Base-by-base conservation (phyloP, 169 alveolate species). In the Plasmodium coatneyi region DNA sequence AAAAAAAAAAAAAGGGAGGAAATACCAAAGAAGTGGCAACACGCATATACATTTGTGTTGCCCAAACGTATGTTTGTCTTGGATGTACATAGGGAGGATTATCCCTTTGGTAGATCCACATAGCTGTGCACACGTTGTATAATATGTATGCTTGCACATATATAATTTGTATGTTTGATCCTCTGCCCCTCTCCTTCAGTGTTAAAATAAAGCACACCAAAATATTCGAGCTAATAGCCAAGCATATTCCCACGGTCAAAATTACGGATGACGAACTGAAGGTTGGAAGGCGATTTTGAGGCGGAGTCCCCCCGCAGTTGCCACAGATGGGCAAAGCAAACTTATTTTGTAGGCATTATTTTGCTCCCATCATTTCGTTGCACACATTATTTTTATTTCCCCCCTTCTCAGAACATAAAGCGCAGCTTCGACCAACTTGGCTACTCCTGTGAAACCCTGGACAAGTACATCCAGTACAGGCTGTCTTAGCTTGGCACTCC, bases 121-220 rank as follows among this genome's bases (percentile, higher is more conserved):
- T 25, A 66, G 30, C n/a, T 19, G 12, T 66, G 14, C n/a, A 66
- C 41, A 28, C n/a, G 76, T 5, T 66, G 36, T 66, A 66, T 66
- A 56, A 54, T 19, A 32, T 82, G 28, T 46, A 25, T 12, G 28
- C 32, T 5, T 10, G 28, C 30, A 34, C 14, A 2, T 39, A 16
- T 30, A 39, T 22, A 39, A 54, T 0, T 79, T 43, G n/a, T 19
- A 39, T 34, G 22, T 71, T 3, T n/a, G 22, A 71, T 12, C n/a
- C 7, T 12, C 25, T 39, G 30, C 71, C 60, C 71, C 80, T 78
- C 16, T 2, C 22, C 36, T 32, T 81, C 72, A 87, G 93, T 25
- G 93, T 87, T 49, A 76, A 79, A 87, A 87, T 87, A 78, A 87
- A 87, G 74, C 93, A 87, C 82, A 87, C 79, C 49, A 87, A 79